Evolutionary conservation across 2,329 filamentous ascomycete species (phyloP).

Genomic region (Anisogramma anomala): DNA sequence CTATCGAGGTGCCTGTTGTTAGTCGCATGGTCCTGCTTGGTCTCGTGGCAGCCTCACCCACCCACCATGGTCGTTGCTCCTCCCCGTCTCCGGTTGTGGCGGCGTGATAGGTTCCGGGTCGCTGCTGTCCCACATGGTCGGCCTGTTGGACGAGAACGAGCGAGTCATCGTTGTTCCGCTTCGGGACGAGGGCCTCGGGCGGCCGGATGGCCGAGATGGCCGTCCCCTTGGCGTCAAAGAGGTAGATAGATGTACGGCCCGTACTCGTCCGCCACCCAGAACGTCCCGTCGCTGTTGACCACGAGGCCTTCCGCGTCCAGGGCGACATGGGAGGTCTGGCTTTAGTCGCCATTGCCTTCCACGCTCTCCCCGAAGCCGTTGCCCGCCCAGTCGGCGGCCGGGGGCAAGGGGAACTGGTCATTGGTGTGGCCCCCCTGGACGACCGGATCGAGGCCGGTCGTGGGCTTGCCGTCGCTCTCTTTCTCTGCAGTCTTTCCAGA

Average conservation of each 20-base stretch:
- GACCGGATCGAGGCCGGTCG: constrained; percentile 54
- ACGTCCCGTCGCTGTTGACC: constrained; percentile 45
- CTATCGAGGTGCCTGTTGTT: neutral
- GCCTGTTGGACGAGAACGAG: constrained; percentile 49
- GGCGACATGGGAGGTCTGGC: constrained; percentile 43
- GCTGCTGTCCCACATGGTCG: constrained; percentile 21
- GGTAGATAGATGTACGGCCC: constrained; percentile 61
- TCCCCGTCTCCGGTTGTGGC: constrained; percentile 49
- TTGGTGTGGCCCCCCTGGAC: constrained; percentile 40
- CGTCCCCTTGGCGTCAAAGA: constrained; percentile 44
- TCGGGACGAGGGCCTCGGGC: constrained; percentile 51
- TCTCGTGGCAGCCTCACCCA: no score
- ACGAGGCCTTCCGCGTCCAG: constrained; percentile 58
- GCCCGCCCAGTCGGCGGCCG: constrained; percentile 50
- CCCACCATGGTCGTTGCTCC: constrained; percentile 52
- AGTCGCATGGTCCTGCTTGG: no score
- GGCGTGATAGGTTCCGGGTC: constrained; percentile 33
- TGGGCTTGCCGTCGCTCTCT: constrained; percentile 45
- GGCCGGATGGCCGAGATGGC: constrained; percentile 55
- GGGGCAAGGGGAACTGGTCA: constrained; percentile 48
- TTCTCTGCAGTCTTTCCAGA: no score
- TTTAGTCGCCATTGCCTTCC: no score
- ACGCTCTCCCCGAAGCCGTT: constrained; percentile 56
- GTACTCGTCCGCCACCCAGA: constrained; percentile 63
- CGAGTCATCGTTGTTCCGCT: constrained; percentile 44